phyloP scores from a whole-genome alignment of 495 filamentous ascomycete species.

The Penicillium parvum region DNA sequence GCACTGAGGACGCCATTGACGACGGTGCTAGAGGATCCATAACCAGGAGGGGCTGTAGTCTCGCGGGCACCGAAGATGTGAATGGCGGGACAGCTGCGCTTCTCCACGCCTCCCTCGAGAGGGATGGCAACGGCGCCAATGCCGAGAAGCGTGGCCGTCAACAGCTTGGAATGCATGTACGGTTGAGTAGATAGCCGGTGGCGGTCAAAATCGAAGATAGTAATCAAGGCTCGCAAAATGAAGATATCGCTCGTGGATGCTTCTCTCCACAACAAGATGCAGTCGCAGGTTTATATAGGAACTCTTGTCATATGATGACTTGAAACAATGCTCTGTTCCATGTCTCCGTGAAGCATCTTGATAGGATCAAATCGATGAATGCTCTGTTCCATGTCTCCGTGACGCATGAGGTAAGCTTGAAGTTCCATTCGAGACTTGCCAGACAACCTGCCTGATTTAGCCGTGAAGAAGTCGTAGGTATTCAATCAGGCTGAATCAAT shows the following conservation, averaged over 20 bases:
- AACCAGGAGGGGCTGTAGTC: conserved; percentile 53
- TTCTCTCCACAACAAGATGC: background rate
- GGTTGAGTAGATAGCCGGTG: background rate
- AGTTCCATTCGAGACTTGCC: background rate
- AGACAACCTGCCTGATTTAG: background rate
- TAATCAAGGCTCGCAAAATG: background rate
- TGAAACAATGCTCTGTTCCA: background rate
- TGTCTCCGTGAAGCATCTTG: background rate
- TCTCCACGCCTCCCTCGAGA: conserved; percentile 13
- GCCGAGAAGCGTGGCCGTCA: conserved; percentile 13
- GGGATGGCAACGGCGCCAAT: conserved; percentile 17
- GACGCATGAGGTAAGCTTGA: background rate
- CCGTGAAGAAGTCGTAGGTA: background rate
- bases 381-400: background rate
- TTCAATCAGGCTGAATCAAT: conserved; percentile 6
- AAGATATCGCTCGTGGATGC: background rate
- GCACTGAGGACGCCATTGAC: conserved; percentile 46
- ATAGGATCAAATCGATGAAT: background rate
- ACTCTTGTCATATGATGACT: background rate
- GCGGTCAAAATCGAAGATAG: background rate
- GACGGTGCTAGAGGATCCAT: conserved; percentile 47
- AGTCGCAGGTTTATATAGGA: background rate
- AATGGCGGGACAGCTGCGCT: conserved; percentile 43
- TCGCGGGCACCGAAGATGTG: conserved; percentile 64
- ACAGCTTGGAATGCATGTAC: conserved; percentile 9